These are phyloP conservation scores for Capsella rubella DNA, from an alignment of 441 rosid species.

Conservation along the genomic window DNA sequence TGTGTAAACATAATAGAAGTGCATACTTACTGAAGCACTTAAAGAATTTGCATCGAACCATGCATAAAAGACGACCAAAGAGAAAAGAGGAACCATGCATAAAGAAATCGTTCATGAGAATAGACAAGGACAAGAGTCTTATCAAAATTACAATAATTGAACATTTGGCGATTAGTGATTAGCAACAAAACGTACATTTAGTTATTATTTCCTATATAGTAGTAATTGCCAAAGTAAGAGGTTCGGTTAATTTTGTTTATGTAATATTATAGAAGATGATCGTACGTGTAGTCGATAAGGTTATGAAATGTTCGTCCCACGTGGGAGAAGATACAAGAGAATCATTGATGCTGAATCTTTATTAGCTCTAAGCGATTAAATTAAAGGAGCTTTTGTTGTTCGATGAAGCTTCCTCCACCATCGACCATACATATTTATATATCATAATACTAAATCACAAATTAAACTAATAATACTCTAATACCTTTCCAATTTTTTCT, in stretches of 20 bases:
- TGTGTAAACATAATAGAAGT: not conserved
- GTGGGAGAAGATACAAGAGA: constrained; percentile 35
- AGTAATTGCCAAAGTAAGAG: not conserved
- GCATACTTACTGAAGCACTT: constrained; percentile 3
- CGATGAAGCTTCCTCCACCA: constrained; percentile 39
- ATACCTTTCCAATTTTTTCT: constrained; percentile 36
- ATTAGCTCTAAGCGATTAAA: constrained; percentile 22
- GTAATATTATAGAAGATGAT: not conserved
- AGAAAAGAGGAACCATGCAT: constrained; percentile 1
- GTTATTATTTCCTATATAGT: not conserved
- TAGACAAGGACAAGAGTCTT: not conserved
- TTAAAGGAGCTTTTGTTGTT: constrained; percentile 17
- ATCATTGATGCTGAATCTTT: constrained; percentile 34
- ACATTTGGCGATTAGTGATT: not conserved
- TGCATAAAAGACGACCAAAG: not conserved
- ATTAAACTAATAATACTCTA: constrained; percentile 22
- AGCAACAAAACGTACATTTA: not conserved
- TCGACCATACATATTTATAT: constrained; percentile 22
- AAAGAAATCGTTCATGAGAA: not conserved
- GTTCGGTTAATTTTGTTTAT: not conserved
- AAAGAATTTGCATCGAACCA: not conserved
- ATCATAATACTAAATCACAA: constrained; percentile 22
- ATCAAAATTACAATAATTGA: not conserved
- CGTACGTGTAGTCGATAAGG: constrained; percentile 5
- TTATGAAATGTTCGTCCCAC: constrained; percentile 35